Base-by-base conservation (phyloP, 805 yeast species). In the Candida suzukii region DNA sequence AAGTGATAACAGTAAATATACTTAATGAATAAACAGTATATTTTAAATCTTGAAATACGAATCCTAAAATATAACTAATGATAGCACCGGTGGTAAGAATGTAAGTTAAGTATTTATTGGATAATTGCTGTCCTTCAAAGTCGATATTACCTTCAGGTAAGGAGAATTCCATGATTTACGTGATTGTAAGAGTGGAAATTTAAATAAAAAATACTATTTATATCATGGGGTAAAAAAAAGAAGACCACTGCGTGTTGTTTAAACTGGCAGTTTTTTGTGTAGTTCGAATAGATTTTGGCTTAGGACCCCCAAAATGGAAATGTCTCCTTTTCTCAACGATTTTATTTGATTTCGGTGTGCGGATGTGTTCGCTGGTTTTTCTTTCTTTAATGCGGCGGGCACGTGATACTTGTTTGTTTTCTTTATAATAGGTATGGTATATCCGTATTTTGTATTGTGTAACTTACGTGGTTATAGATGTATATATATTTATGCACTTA, bases 41-140 rank as follows among this genome's bases (percentile, higher is more conserved):
- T 4, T 49, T 40, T 4, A 82, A 51, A 39, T 78, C 68, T 44
- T 73, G 75, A 21, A 71, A 49, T 1, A 66, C 35, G 38, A 69
- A 68, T 0, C 88, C 88, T 36, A 66, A 55, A 0, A 73, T 25
- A 34, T 73, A 62, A n/a, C 78, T 61, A 19, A 70, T 29, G 11
- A 67, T 33, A 2, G 68, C 61, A 34, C 67, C 62, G 21, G 48
- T 10, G 33, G 58, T 54, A 32, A 70, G 48, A 41, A 57, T 32
- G 25, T 38, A 36, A 34, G 49, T 40, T 38, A 62, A 49, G 39
- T 63, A 44, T 14, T 46, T 40, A 28, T 69, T 69, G 9, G 71
- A 73, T 30, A 58, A 49, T 43, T 64, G 58, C 54, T 79, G 85
- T 46, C 82, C 79, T 47, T 67, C 60, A 48, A 71, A 77, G 59